These are phyloP conservation scores for Salix exigua DNA, from an alignment of 345 rosid genomes.

Conservation along the genomic window DNA sequence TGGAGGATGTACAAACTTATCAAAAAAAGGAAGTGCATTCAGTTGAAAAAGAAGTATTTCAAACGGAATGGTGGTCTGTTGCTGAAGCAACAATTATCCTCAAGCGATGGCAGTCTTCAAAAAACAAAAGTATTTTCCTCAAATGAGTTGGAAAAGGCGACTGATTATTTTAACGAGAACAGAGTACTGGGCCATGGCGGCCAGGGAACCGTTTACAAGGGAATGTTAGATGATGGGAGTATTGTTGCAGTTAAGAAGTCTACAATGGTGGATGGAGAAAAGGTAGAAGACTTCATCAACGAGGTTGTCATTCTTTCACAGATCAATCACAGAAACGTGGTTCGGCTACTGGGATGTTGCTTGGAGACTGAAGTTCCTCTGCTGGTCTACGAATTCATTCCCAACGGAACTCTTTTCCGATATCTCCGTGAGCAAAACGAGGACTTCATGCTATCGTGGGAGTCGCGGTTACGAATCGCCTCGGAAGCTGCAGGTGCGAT, in stretches of 20 bases:
- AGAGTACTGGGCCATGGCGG: slow-evolving; percentile 19
- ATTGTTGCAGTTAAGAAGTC: slow-evolving; percentile 17
- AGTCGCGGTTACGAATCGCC: slow-evolving; percentile 11
- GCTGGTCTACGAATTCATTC: slow-evolving; percentile 13
- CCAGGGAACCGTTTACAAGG: slow-evolving; percentile 13
- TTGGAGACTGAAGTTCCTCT: slow-evolving; percentile 9
- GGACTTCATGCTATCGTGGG: slow-evolving; percentile 6
- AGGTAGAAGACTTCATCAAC: slow-evolving; percentile 10
- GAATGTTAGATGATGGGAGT: slow-evolving; percentile 8
- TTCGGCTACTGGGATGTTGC: slow-evolving; percentile 12
- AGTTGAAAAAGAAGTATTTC: neutral
- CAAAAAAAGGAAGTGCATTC: too few species aligned
- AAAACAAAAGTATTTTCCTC: neutral
- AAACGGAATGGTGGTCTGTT: neutral
- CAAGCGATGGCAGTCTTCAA: neutral
- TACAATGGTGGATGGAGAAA: neutral
- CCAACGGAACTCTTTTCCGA: slow-evolving; percentile 7
- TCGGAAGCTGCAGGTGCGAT: slow-evolving; percentile 15
- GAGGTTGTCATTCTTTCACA: slow-evolving; percentile 15
- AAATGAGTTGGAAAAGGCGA: slow-evolving; percentile 8
- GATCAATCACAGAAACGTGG: slow-evolving; percentile 16
- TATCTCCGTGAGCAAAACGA: slow-evolving; percentile 7
- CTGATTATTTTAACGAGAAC: slow-evolving; percentile 2
- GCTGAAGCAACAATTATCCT: too few species aligned
- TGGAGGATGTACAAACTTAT: too few species aligned